Evolutionary conservation across 305 asterid genomes (phyloP).

Genomic region (Fraxinus sp.): DNA sequence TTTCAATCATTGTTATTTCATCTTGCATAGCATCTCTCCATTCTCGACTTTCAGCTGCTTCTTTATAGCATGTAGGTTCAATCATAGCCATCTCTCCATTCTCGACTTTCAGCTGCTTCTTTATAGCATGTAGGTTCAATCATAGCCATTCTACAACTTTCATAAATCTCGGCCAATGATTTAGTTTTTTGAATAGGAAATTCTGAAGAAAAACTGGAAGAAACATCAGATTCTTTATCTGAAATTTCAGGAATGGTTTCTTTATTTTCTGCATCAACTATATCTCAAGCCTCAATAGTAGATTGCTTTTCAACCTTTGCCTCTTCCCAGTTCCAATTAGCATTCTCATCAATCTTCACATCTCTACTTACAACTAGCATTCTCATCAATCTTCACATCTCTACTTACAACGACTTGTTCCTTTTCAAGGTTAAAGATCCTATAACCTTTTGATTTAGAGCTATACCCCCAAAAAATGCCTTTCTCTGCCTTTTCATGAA

Average conservation of each 20-base stretch:
- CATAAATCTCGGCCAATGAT: not conserved
- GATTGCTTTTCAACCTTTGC: not conserved
- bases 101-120: not conserved
- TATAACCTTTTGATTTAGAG: not conserved
- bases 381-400: not conserved
- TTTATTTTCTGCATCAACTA: not conserved
- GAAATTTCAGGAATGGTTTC: too few species aligned
- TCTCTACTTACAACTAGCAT: too few species aligned
- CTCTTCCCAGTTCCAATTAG: not conserved
- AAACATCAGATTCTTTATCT: not conserved
- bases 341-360: not conserved
- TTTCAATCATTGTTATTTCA: not conserved
- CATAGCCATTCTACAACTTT: not conserved
- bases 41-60: not conserved
- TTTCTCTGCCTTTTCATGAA: not conserved
- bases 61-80: not conserved
- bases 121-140: not conserved
- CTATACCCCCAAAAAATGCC: not conserved
- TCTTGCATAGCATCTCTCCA: not conserved
- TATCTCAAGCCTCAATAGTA: not conserved
- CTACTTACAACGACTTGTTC: not conserved
- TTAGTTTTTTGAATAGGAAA: not conserved
- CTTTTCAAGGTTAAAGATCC: not conserved
- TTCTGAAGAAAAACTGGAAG: not conserved
- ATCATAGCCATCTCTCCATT: not conserved